Percentiles rank a stretch among this genome's conserved stretches.
These are phyloP conservation scores for Carex sylvatica DNA, from an alignment of 202 grass and related monocot genomes.

Conservation along the genomic window DNA sequence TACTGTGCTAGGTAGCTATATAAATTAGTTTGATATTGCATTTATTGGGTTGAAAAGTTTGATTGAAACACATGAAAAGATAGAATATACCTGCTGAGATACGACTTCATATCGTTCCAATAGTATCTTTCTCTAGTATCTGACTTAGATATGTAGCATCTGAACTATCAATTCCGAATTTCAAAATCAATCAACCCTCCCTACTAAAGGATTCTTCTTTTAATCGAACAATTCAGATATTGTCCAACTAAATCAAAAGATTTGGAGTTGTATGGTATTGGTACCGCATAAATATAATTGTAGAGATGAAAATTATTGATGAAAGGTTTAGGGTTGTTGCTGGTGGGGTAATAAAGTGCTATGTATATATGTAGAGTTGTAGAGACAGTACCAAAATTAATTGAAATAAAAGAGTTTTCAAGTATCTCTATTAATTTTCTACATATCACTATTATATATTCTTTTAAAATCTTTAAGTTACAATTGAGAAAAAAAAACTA, in stretches of 20 bases:
- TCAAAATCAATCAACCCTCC: neutral
- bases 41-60: neutral
- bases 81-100: neutral
- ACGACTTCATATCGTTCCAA: neutral
- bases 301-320: neutral
- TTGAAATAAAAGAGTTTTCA: neutral
- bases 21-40: neutral
- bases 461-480: neutral
- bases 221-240: neutral
- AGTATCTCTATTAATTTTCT: neutral
- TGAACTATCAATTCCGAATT: neutral
- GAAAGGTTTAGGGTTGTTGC: neutral
- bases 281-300: neutral
- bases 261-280: neutral
- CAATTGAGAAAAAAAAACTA: neutral
- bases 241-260: neutral
- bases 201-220: neutral
- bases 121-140: neutral
- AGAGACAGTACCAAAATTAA: neutral
- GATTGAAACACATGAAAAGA: neutral
- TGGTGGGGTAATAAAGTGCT: too few relatives aligned
- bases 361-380: neutral
- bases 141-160: neutral
- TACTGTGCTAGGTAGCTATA: conserved; percentile 9
- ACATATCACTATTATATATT: neutral